Percentiles rank a stretch among this genome's conserved stretches.
Conservation (phyloP, 805 yeast genomes). For the Wickerhamomyces silvicola region DNA sequence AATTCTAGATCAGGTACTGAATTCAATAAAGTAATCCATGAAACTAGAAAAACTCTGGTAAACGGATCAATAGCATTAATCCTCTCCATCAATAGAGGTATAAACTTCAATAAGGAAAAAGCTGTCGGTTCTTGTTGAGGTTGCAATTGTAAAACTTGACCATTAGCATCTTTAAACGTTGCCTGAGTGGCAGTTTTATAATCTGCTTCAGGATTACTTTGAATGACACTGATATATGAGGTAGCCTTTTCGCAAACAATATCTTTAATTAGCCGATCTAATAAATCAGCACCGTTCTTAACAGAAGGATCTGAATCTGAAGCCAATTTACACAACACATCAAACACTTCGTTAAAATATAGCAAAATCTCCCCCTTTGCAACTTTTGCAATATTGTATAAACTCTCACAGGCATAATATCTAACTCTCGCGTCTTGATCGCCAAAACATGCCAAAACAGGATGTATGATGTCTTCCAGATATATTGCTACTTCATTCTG, state of each 20-base stretch:
- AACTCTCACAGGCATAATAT: constrained; percentile 92
- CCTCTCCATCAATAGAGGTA: constrained; percentile 86
- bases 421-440: constrained; percentile 97
- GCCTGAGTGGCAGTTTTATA: constrained; percentile 31
- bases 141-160: constrained; percentile 54
- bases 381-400: constrained; percentile 93
- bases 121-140: constrained; percentile 60
- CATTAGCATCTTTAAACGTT: constrained; percentile 46
- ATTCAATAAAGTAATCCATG: constrained; percentile 90
- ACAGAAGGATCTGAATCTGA: constrained; percentile 90
- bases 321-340: constrained; percentile 81
- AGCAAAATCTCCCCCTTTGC: constrained; percentile 90
- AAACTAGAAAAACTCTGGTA: constrained; percentile 83
- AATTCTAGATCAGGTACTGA: constrained; percentile 89
- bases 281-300: constrained; percentile 89
- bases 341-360: constrained; percentile 92
- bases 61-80: constrained; percentile 90
- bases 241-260: constrained; percentile 93
- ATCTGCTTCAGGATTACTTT: constrained; percentile 37
- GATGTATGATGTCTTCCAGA: constrained; percentile 80
- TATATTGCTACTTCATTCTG: constrained; percentile 74
- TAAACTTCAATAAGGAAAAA: constrained; percentile 78
- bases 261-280: constrained; percentile 87
- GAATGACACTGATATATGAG: constrained; percentile 70
- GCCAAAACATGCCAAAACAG: constrained; percentile 91